phyloP scores from a whole-genome alignment of 164 flowering plant genomes.

The Sextonia rubra region DNA sequence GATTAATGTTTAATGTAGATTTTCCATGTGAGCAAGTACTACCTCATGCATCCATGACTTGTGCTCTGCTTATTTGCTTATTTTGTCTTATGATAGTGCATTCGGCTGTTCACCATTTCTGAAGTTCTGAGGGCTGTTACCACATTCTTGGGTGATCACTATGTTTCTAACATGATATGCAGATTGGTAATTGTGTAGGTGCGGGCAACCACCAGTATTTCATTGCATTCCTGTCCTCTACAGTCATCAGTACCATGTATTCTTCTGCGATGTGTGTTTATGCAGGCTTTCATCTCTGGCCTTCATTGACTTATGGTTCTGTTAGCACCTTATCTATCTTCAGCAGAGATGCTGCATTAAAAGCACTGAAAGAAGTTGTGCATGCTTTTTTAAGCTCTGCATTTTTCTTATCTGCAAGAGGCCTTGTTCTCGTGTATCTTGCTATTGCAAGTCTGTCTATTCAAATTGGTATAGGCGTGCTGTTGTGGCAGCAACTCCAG shows the following conservation, averaged over 20 bases:
- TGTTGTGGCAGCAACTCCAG: conserved; percentile 87
- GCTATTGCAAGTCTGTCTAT: conserved; percentile 67
- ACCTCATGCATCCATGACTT: background rate
- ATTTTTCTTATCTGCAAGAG: conserved; percentile 49
- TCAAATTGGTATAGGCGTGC: conserved; percentile 56
- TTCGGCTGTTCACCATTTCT: background rate
- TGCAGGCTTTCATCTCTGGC: conserved; percentile 50
- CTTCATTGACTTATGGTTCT: conserved; percentile 30
- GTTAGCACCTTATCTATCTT: conserved; percentile 12
- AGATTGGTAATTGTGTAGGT: conserved; percentile 99
- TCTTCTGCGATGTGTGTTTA: conserved; percentile 51
- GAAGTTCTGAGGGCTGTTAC: background rate
- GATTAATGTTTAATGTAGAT: no score
- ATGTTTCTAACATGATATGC: conserved; percentile 22
- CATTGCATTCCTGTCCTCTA: conserved; percentile 62
- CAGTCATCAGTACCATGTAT: conserved; percentile 60
- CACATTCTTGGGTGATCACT: background rate
- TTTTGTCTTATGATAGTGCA: background rate
- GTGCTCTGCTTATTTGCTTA: no score
- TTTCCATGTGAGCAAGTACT: background rate
- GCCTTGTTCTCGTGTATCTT: conserved; percentile 67
- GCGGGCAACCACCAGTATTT: conserved; percentile 79
- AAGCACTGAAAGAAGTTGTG: conserved; percentile 30
- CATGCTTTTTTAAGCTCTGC: conserved; percentile 49
- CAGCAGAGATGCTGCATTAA: conserved; percentile 15